Base-by-base conservation (phyloP, 345 rosid genomes). In the Eucalyptus brandiana region DNA sequence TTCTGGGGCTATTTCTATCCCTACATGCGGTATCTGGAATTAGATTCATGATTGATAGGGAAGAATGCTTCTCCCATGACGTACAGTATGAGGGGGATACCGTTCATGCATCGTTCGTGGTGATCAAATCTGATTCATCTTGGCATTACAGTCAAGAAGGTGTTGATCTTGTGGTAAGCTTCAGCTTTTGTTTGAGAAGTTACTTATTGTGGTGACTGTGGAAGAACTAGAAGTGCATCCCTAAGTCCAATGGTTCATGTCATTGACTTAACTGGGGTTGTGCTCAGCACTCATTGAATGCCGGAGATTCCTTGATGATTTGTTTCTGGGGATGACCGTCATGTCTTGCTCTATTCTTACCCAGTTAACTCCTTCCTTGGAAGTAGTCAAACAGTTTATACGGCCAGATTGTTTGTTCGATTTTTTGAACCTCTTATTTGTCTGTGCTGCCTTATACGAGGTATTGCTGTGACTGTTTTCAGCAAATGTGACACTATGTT, bases 91-190 rank as follows among this genome's bases (percentile, higher is more conserved):
- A 93, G 69, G 96, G 96, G 32, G 97, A 95, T 65, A 93, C 94
- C 1, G 91, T 95, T 88, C 97, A 95, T 91, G 94, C 85, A 47
- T 95, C 97, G 1, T 95, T 95, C 80, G 97, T 95, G 17, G 95
- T 95, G 86, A 91, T 95, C 53, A 94, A 94, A 94, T 91, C 89
- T 12, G 96, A 95, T 56, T 89, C 94, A 3, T 87, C 96, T 44
- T 95, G 97, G 97, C 95, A 93, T 90, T 89, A 90, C 87, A 91
- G 90, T 88, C 88, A 92, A 30, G 95, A 95, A 45, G 96, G 96
- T 58, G 94, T 95, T 89, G 96, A 95, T 91, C 95, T 95, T 89
- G 96, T 95, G 95, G 97, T 95, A 91, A 91, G 92, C 88, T 67
- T 60, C 40, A 80, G 18, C 72, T 34, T 53, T 44, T 87, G 67